Evolutionary conservation across 441 rosid genomes (phyloP).

Genomic region (Raphanus hybrid): DNA sequence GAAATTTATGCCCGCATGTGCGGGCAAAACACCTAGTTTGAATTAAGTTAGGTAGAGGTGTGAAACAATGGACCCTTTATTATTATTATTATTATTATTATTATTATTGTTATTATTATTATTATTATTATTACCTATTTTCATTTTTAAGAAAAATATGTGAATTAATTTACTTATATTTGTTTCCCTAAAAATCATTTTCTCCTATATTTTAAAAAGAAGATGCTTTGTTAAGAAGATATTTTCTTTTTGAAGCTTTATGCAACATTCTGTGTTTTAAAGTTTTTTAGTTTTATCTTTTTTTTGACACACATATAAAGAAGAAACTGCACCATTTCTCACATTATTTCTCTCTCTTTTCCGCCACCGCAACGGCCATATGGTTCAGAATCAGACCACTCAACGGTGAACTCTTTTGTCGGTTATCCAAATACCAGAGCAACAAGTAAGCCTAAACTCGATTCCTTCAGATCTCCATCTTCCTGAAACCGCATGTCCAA

Average conservation of each 20-base stretch:
- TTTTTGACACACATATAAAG: constrained; percentile 18
- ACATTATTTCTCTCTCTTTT: not conserved
- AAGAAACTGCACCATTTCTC: constrained; percentile 14
- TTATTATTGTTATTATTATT: not conserved
- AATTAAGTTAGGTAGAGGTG: constrained; percentile 9
- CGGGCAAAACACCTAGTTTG: too few relatives aligned
- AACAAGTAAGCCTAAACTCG: not conserved
- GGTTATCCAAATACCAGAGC: not conserved
- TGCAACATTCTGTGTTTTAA: constrained; percentile 34
- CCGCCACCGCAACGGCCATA: constrained; percentile 30
- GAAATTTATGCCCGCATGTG: too few relatives aligned
- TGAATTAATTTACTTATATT: not conserved
- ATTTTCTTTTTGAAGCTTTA: constrained; percentile 37
- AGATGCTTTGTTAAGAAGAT: constrained; percentile 27
- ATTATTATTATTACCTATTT: not conserved
- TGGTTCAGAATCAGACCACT: constrained; percentile 22
- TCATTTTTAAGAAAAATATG: not conserved
- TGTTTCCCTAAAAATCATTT: not conserved
- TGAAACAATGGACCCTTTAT: not conserved
- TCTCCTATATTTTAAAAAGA: not conserved
- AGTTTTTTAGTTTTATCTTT: constrained; percentile 12
- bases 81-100: not conserved
- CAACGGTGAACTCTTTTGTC: not conserved
- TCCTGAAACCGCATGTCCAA: constrained; percentile 4
- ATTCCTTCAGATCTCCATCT: constrained; percentile 27